Evolutionary conservation across 768 basidiomycete species (phyloP).

Genomic region (Pulveroboletus sp.): DNA sequence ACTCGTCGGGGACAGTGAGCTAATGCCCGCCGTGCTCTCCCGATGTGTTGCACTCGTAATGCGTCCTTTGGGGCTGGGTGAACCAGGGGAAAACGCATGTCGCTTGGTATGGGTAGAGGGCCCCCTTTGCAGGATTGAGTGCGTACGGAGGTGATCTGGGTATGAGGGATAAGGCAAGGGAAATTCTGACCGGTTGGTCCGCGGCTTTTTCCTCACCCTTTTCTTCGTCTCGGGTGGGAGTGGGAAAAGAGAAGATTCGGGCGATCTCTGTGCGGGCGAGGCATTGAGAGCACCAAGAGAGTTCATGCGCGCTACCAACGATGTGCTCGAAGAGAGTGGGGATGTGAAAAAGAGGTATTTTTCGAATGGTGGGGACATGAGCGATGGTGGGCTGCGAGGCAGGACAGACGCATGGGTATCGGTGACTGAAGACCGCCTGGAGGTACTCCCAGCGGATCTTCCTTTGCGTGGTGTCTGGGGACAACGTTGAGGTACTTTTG

Average conservation of each 20-base stretch:
- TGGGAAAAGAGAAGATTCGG: constrained; percentile 18
- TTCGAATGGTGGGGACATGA: constrained; percentile 57
- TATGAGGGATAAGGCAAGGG: constrained; percentile 25
- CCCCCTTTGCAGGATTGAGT: background rate
- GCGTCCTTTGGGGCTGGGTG: constrained; percentile 7
- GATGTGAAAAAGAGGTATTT: constrained; percentile 53
- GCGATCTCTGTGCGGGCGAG: constrained; percentile 1
- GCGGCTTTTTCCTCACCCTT: constrained; percentile 5
- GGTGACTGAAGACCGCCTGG: constrained; percentile 14
- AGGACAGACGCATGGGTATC: constrained; percentile 40
- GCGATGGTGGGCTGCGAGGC: constrained; percentile 53
- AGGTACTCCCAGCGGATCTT: background rate
- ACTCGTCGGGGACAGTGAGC: constrained; percentile 20
- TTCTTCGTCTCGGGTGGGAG: constrained; percentile 10
- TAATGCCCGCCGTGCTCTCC: constrained; percentile 11
- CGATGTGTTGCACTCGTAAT: background rate
- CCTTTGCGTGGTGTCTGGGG: constrained; percentile 1
- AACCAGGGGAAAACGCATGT: constrained; percentile 6
- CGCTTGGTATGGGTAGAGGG: background rate
- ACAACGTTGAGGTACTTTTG: constrained; percentile 15
- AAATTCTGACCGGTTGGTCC: constrained; percentile 7
- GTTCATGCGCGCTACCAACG: constrained; percentile 11
- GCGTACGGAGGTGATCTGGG: background rate
- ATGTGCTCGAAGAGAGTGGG: constrained; percentile 11
- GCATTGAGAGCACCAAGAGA: background rate